Evolutionary conservation across 306 rosid genomes (phyloP).

Genomic region (cucumber (Cucumis sativus)): DNA sequence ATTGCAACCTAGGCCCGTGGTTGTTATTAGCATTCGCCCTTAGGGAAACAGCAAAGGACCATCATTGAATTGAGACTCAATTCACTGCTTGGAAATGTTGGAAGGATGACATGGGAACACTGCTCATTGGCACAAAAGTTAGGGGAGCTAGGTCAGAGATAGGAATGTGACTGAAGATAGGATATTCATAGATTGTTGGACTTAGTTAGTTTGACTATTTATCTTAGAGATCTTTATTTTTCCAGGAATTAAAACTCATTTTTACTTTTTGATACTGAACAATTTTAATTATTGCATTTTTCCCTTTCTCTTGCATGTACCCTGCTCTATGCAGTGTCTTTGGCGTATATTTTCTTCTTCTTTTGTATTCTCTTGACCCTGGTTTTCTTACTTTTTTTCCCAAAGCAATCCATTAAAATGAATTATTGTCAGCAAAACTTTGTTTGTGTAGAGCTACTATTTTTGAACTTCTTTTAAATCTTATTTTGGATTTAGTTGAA

Average conservation of each 20-base stretch:
- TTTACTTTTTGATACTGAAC: neutral
- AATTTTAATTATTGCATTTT: neutral
- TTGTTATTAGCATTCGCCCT: neutral
- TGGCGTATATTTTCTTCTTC: neutral
- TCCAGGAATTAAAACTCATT: neutral
- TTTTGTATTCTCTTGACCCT: neutral
- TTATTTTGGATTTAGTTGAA: slow-evolving; percentile 38
- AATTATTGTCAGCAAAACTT: neutral
- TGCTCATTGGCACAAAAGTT: neutral
- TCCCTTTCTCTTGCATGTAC: neutral
- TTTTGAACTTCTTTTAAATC: neutral
- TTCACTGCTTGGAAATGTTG: neutral
- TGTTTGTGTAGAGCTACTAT: neutral
- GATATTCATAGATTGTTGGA: neutral
- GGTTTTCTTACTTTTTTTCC: neutral
- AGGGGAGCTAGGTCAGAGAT: neutral
- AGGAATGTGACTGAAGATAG: neutral
- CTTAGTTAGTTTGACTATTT: neutral
- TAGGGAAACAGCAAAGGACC: neutral
- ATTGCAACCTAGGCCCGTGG: neutral
- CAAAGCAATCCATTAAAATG: neutral
- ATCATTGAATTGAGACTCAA: neutral
- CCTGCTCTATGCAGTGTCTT: neutral
- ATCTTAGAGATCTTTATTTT: neutral
- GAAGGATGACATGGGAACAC: neutral